Evolutionary conservation across 2,329 filamentous ascomycete species (phyloP).

Genomic region (Chaetothyriales sp.): DNA sequence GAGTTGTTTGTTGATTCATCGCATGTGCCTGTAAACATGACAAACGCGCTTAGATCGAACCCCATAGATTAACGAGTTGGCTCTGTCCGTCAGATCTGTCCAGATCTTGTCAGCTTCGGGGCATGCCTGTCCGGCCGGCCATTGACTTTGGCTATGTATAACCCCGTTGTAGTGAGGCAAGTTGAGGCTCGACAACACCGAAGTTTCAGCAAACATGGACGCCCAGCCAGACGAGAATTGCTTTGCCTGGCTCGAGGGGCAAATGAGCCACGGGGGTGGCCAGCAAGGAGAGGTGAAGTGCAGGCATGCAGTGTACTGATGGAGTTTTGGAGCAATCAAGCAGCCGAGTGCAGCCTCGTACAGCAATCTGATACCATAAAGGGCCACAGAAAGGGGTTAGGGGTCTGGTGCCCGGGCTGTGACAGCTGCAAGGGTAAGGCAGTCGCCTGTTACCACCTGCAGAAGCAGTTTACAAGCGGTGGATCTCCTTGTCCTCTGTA

Average conservation of each 20-base stretch:
- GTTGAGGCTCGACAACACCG: neutral
- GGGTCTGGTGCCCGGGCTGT: neutral
- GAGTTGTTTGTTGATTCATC: neutral
- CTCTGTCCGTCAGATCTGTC: neutral
- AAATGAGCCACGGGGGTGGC: no score
- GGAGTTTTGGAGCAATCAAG: no score
- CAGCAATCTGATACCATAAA: no score
- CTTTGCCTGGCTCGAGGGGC: no score
- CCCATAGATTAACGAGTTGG: neutral
- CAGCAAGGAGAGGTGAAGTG: no score
- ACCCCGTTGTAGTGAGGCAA: neutral
- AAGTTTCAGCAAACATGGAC: no score
- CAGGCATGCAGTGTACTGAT: no score
- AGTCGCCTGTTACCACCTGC: neutral
- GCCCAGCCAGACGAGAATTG: neutral
- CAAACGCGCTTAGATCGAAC: no score
- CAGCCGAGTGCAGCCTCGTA: no score
- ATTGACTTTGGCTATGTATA: no score
- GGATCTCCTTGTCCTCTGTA: conserved; percentile 70
- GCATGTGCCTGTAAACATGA: neutral
- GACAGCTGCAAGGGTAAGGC: neutral
- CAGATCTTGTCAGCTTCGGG: neutral
- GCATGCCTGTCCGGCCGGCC: no score
- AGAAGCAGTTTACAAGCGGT: conserved; percentile 49
- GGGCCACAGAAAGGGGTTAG: neutral